Evolutionary conservation across 2,329 filamentous ascomycete genomes (phyloP), one percentile per base, ranked within the genome.

Genomic region (Chaetomiaceae sp.): DNA sequence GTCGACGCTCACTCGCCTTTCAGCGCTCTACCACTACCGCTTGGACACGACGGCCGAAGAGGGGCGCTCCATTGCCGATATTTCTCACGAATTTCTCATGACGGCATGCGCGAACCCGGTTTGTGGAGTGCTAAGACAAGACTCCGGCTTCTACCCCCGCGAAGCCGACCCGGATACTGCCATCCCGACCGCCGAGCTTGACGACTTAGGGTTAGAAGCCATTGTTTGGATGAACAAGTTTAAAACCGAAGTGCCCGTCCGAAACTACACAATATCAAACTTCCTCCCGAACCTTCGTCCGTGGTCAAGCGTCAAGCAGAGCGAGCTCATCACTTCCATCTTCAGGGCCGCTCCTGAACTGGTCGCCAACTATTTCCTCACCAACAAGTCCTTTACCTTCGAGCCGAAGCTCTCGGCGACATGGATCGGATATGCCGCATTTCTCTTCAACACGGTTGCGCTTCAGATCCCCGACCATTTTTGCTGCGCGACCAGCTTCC

Each of bases 341-440:
- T 95, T 99, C 65, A 78, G 77, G 57, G 81, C 82, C 7, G 89
- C 87, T 0, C 92, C 95, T 0, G 94, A 97, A 69, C 77, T 97
- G 3, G 81, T 95, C 1, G 87, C 90, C 38, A 85, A 90, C 63
- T 99, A 95, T 67, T 97, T 96, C 65, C 76, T 84, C 38, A 85
- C 82, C 65, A 91, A 90, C 65, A 84, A 81, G 55, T 81, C 85
- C 49, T 94, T 97, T 63, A 82, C 85, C 0, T 90, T 95, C 58
- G 91, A 97, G 37, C 91, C 94, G 0, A 97, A 96, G 65, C 77
- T 95, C 5, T 94, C 90, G 3, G 85, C 90, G 40, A 94, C 90
- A 0, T 99, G 94, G 94, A 88, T 97, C 61, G 91, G 92, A 37
- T 96, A 95, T 66, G 90, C 90, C 0, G 84, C 90, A 0, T 89